A percentile compares a stretch with the other conserved stretches of the same genome.
These are phyloP conservation scores for Aspergillus brasiliensis DNA, from an alignment of 2,329 filamentous ascomycete genomes.

Conservation along the genomic window DNA sequence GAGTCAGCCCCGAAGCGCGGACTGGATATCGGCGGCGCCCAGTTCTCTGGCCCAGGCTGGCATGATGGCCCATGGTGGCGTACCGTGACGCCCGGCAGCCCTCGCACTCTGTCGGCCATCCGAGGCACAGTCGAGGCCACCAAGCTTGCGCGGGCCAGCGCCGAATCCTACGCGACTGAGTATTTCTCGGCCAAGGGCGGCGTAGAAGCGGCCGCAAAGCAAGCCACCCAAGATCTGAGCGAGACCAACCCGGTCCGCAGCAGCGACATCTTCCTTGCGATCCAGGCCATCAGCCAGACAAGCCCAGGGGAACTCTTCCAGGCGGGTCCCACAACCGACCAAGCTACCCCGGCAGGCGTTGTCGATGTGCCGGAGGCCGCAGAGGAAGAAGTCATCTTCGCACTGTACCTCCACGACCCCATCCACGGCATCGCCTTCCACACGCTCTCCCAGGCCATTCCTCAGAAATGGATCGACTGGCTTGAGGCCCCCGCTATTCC, in stretches of 20 bases:
- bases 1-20: conserved; percentile 73
- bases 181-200: conserved; percentile 80
- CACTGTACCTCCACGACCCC: conserved; percentile 80
- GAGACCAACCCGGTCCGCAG: conserved; percentile 88
- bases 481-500: conserved; percentile 68
- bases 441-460: conserved; percentile 79
- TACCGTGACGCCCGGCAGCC: conserved; percentile 55
- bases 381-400: conserved; percentile 69
- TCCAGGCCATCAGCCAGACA: conserved; percentile 78
- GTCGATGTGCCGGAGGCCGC: conserved; percentile 40
- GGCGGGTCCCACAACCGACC: conserved; percentile 52
- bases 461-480: conserved; percentile 86
- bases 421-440: conserved; percentile 88
- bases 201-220: conserved; percentile 74
- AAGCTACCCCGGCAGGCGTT: conserved; percentile 31
- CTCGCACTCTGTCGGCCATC: conserved; percentile 77
- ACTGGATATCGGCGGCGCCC: conserved; percentile 44
- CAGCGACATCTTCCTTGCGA: conserved; percentile 92
- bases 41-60: conserved; percentile 62
- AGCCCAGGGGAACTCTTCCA: conserved; percentile 68
- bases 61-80: conserved; percentile 97
- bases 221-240: conserved; percentile 75
- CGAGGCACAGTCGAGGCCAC: conserved; percentile 82
- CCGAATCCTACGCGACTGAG: conserved; percentile 83
- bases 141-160: conserved; percentile 85